A percentile compares a stretch with the other conserved stretches of the same genome.
phyloP scores from a whole-genome alignment of 495 filamentous ascomycete genomes.

The Penicillium ochrochloron region DNA sequence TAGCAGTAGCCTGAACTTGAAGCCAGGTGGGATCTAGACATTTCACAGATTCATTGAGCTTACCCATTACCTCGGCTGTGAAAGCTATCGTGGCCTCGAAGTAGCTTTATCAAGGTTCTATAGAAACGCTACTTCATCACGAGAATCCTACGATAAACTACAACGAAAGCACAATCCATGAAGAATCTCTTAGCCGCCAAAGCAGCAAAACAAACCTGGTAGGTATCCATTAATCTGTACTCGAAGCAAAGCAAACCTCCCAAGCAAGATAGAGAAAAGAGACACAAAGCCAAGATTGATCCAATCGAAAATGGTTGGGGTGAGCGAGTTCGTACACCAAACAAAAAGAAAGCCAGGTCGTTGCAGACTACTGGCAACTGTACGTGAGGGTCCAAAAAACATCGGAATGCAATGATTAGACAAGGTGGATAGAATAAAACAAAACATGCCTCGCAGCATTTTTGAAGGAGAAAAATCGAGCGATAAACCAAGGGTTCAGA shows the following conservation, averaged over 20 bases:
- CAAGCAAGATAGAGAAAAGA: background rate
- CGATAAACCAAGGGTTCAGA: background rate
- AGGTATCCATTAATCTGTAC: background rate
- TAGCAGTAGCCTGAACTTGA: too few species aligned
- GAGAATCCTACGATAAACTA: background rate
- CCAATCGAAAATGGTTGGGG: background rate
- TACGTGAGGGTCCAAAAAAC: background rate
- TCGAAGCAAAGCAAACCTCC: background rate
- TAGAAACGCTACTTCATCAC: too few species aligned
- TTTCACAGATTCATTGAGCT: too few species aligned
- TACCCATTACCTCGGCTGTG: too few species aligned
- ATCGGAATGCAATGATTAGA: background rate
- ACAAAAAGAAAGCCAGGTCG: background rate
- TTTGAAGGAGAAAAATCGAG: conserved; percentile 14
- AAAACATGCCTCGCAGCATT: conserved; percentile 23
- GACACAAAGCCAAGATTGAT: background rate
- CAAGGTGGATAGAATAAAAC: conserved; percentile 5
- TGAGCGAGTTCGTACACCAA: background rate
- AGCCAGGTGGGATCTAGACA: too few species aligned
- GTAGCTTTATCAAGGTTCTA: too few species aligned
- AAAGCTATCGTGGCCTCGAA: too few species aligned
- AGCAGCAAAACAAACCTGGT: background rate
- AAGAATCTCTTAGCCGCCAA: background rate
- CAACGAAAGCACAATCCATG: background rate
- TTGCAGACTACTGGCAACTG: background rate